These are phyloP conservation scores for Coemansia guatemalensis DNA, from an alignment of 192 early-diverging fungal species.

Conservation along the genomic window DNA sequence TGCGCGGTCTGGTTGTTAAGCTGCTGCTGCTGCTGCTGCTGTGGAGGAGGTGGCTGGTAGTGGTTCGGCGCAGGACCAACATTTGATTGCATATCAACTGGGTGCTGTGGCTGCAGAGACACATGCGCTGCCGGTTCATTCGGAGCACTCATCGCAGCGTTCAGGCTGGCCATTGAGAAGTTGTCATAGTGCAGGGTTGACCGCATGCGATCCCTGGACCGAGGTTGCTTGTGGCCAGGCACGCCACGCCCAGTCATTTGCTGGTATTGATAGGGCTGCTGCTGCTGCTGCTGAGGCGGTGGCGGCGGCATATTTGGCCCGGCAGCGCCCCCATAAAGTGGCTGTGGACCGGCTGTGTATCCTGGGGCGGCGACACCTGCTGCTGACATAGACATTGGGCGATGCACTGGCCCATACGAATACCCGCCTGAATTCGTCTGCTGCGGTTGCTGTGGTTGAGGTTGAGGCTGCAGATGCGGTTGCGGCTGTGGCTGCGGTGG, in stretches of 20 bases:
- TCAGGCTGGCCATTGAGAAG: constrained; percentile 17
- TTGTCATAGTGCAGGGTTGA: constrained; percentile 48
- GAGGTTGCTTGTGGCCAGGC: constrained; percentile 49
- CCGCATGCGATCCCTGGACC: constrained; percentile 52
- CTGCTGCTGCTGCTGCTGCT: constrained; percentile 9
- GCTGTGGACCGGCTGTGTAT: constrained; percentile 6
- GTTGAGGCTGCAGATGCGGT: constrained; percentile 8
- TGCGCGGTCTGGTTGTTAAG: constrained; percentile 22
- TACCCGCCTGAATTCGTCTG: constrained; percentile 3
- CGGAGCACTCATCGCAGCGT: constrained; percentile 14
- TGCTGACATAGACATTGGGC: constrained; percentile 29
- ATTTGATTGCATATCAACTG: constrained; percentile 8
- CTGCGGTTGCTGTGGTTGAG: constrained; percentile 7
- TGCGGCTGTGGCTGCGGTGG: constrained; percentile 6
- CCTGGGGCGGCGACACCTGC: constrained; percentile 10
- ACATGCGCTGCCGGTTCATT: constrained; percentile 1
- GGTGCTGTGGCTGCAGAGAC: constrained; percentile 33
- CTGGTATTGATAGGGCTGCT: constrained; percentile 1
- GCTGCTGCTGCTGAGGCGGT: constrained; percentile 7
- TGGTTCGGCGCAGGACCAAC: constrained; percentile 13
- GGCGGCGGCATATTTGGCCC: background rate
- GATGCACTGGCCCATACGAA: constrained; percentile 25
- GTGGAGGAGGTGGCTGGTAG: constrained; percentile 6
- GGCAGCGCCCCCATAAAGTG: constrained; percentile 1
- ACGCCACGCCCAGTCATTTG: constrained; percentile 10